Base-by-base conservation (phyloP, 306 rosid species). In the Cucumis hystrix region DNA sequence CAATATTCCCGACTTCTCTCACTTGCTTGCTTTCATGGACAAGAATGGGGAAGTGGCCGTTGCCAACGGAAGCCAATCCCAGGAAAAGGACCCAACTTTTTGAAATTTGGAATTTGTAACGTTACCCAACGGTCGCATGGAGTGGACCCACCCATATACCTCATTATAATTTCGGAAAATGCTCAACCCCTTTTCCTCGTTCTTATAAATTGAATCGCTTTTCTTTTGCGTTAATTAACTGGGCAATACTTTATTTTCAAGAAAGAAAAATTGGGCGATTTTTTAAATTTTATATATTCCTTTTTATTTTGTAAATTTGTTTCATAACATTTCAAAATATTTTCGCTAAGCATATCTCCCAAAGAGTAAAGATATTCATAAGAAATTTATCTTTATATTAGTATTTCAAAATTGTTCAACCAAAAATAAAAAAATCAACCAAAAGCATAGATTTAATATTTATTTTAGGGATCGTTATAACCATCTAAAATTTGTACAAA, bases 51-150 rank as follows among this genome's bases (percentile, higher is more conserved):
- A 51, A 28, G 10, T 72, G 28, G 62, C 43, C 77, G 77, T 72
- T 51, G 77, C 43, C 61, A 51, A 30, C 43, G 60, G 41, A 14
- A 15, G 76, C 9, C 35, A 25, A 69, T 43, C 72, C 21, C 76
- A 47, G 58, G 28, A 51, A 72, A 49, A 72, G 18, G 45, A 16
- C 17, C 61, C 28, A 15, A 51, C 62, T 52, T 73, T 52, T 28
- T 16, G 40, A 73, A 73, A 25, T 65, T 73, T 43, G 59, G 49
- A 49, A 25, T 45, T 71, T 17, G 77, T 49, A 73, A 51, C 77
- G 77, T 73, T 73, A 37, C 77, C 2, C 47, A 73, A 73, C 77
- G 77, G 77, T 73, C 77, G 10, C 16, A 16, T 51, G 62, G 61
- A 33, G 9, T 51, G 62, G 61, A 33, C 21, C 39, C 58, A 23